Conservation (phyloP, 164 flowering plant species). For the Liquidambar formosana region DNA sequence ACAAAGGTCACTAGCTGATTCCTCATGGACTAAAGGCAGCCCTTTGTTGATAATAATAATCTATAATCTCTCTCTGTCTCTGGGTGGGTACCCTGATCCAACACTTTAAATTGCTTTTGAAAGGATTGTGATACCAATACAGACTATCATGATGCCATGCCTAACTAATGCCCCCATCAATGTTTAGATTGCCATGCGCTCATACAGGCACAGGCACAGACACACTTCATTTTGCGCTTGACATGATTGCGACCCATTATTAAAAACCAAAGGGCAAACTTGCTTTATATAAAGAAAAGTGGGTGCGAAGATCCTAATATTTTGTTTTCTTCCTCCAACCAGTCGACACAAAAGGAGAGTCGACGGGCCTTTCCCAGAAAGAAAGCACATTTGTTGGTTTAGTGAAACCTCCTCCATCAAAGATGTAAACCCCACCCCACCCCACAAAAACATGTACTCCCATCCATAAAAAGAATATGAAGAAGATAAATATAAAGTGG, state of each 20-base stretch:
- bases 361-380: background rate
- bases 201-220: background rate
- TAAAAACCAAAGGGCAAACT: background rate
- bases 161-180: background rate
- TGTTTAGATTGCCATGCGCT: background rate
- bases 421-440: too few relatives aligned
- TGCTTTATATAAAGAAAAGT: conserved; percentile 3
- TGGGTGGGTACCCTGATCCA: too few relatives aligned
- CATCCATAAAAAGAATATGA: too few relatives aligned
- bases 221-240: background rate
- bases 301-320: background rate
- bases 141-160: background rate
- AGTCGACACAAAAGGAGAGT: background rate
- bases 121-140: background rate
- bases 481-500: background rate
- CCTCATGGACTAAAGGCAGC: too few relatives aligned
- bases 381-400: background rate
- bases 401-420: background rate
- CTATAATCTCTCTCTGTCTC: too few relatives aligned
- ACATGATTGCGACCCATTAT: conserved; percentile 3
- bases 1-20: too few relatives aligned
- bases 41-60: too few relatives aligned
- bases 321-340: background rate
- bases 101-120: background rate
- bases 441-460: too few relatives aligned